phyloP scores from a whole-genome alignment of 768 basidiomycete species.

The Agaricus blazei region DNA sequence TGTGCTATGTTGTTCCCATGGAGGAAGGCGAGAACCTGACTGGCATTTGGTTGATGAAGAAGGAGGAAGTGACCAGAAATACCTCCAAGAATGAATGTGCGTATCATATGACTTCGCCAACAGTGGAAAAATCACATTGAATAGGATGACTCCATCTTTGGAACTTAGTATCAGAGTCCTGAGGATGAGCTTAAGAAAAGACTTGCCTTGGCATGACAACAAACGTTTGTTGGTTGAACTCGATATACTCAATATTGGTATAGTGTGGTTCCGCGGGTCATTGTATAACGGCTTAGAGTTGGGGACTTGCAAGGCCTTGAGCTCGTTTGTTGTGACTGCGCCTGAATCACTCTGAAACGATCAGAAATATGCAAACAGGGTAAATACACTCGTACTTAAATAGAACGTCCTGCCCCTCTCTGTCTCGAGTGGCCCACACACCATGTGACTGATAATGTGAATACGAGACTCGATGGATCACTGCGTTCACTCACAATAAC shows the following conservation, averaged over 20 bases:
- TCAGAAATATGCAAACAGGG: no score
- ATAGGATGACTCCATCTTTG: neutral
- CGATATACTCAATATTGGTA: neutral
- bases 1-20: neutral
- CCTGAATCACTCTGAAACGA: neutral
- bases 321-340: neutral
- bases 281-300: neutral
- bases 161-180: no score
- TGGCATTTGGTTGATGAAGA: neutral
- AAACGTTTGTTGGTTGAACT: neutral
- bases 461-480: neutral
- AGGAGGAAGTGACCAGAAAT: neutral
- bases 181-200: no score
- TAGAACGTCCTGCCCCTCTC: neutral
- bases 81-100: neutral
- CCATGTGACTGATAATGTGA: neutral
- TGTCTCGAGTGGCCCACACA: neutral
- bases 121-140: neutral
- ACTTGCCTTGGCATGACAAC: neutral
- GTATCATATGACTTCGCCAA: neutral
- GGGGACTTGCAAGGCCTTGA: neutral
- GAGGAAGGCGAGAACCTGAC: neutral
- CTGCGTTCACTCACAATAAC: neutral
- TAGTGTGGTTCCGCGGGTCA: neutral
- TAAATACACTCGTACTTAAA: neutral